phyloP scores from a whole-genome alignment of 106 monocot species.

The Allium sativum region DNA sequence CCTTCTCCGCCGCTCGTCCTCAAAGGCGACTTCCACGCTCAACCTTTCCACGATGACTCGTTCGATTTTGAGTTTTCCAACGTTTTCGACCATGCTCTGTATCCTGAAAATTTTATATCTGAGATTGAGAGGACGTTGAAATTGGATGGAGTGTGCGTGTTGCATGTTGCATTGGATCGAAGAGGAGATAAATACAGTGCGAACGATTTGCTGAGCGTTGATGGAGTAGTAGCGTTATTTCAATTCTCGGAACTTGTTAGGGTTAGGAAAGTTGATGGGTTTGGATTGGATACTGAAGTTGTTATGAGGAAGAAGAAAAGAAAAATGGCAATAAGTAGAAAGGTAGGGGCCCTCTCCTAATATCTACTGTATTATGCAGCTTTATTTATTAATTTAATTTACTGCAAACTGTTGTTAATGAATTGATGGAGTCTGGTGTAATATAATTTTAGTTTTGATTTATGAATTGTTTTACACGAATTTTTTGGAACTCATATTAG shows the following conservation, averaged over 20 bases:
- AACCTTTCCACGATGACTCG: constrained; percentile 48
- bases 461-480: no score
- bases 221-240: constrained; percentile 51
- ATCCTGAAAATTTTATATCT: constrained; percentile 47
- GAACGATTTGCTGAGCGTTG: constrained; percentile 55
- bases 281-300: constrained; percentile 82
- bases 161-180: constrained; percentile 55
- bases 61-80: constrained; percentile 98
- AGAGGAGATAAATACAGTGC: constrained; percentile 82
- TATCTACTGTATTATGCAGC: no score
- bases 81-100: constrained; percentile 92
- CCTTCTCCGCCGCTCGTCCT: constrained; percentile 64
- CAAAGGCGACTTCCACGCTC: constrained; percentile 71
- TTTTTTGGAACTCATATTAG: no score
- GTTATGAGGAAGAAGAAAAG: constrained; percentile 40
- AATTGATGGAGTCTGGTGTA: no score
- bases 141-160: constrained; percentile 48
- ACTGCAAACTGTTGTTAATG: no score
- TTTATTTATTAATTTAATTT: no score
- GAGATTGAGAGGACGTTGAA: constrained; percentile 81
- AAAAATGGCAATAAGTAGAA: background rate
- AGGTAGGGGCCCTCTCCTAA: no score
- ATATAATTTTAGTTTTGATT: no score
- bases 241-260: constrained; percentile 34
- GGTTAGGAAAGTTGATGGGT: constrained; percentile 54